Percentiles rank a stretch among this genome's conserved stretches.
phyloP scores from a whole-genome alignment of 495 filamentous ascomycete genomes.

The Pyronema domesticum region DNA sequence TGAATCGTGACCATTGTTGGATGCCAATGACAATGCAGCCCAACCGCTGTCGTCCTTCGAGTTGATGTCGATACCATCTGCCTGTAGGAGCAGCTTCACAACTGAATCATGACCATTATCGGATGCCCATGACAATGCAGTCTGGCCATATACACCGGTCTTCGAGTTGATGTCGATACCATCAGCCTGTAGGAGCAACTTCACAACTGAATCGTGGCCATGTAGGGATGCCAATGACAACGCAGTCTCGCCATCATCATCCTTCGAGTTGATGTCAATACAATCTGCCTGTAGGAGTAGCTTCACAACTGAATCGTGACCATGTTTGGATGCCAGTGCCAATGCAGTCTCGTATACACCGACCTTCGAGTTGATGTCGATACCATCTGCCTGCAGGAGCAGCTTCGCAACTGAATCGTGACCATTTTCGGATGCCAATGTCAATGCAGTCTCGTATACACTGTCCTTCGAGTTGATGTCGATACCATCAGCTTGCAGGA shows the following conservation, averaged over 20 bases:
- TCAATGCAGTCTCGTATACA: too few relatives aligned
- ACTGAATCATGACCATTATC: neutral
- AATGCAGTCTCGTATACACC: neutral
- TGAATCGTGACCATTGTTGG: too few relatives aligned
- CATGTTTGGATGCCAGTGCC: neutral
- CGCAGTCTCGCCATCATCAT: neutral
- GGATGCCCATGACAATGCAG: neutral
- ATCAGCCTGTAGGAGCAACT: neutral
- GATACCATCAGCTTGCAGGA: too few relatives aligned
- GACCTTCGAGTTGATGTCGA: too few relatives aligned
- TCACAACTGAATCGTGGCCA: neutral
- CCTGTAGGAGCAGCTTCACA: neutral
- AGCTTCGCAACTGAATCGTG: too few relatives aligned
- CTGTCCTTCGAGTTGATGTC: too few relatives aligned
- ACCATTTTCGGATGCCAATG: too few relatives aligned
- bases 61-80: too few relatives aligned
- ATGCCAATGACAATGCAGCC: too few relatives aligned
- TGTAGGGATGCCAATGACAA: neutral
- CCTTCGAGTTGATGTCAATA: neutral
- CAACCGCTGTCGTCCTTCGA: too few relatives aligned
- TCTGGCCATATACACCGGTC: neutral
- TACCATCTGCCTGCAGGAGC: too few relatives aligned
- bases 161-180: neutral
- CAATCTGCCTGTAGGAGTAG: neutral
- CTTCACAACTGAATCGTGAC: neutral